phyloP scores from a whole-genome alignment of 2,329 filamentous ascomycete genomes.

The Daldinia eschscholtzii region DNA sequence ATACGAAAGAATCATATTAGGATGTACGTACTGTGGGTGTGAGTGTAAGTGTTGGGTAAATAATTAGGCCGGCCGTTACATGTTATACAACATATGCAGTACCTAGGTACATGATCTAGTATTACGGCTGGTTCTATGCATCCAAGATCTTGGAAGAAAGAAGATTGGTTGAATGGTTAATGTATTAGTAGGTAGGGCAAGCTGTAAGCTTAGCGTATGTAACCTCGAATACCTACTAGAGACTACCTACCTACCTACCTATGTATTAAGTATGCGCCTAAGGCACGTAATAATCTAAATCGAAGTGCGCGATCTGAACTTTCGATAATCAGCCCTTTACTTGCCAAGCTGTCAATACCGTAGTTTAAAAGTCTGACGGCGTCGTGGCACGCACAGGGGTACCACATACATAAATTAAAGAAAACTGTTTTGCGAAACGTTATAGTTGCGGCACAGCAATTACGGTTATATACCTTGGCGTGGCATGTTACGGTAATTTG shows the following conservation, averaged over 20 bases:
- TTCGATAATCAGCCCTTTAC: background rate
- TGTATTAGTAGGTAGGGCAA: too few species aligned
- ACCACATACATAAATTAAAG: background rate
- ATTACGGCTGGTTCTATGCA: too few species aligned
- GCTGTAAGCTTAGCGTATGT: background rate
- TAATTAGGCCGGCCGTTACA: background rate
- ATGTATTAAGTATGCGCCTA: too few species aligned
- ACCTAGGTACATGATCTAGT: background rate
- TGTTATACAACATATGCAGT: background rate
- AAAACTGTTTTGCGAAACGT: background rate
- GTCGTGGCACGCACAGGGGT: background rate
- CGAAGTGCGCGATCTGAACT: background rate
- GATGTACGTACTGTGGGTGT: background rate
- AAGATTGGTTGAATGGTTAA: too few species aligned
- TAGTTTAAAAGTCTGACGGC: slow-evolving; percentile 1
- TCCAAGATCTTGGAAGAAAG: too few species aligned
- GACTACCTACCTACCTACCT: too few species aligned
- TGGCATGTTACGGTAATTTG: background rate
- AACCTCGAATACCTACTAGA: too few species aligned
- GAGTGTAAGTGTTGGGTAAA: background rate
- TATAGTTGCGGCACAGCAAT: background rate
- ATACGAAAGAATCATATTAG: background rate
- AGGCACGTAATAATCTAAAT: background rate
- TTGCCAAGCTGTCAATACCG: background rate
- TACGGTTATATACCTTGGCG: background rate